Evolutionary conservation across 169 alveolate species (phyloP), one percentile per base, ranked within the genome.

Genomic region (Prorocentrum cordatum): DNA sequence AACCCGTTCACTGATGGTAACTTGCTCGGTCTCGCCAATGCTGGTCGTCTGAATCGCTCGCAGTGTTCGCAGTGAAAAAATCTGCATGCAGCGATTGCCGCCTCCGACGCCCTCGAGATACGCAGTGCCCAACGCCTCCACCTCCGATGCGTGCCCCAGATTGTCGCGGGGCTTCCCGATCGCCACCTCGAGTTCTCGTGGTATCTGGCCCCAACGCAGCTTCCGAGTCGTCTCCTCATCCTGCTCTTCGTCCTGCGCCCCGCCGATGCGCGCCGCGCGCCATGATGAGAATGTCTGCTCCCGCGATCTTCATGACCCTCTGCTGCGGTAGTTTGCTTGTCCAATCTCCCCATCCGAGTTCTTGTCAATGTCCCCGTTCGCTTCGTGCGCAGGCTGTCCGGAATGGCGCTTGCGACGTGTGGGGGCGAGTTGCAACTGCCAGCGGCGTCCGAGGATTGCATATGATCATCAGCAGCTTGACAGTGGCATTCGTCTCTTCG

Each of bases 161-260:
- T 75, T 75, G 33, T 33, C 71, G n/a, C 54, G 86, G 7, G 54
- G 72, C 4, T 71, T 2, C 31, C 32, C 24, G 0, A 75, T 10
- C 16, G 86, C 86, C 10, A 54, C n/a, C 86, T 75, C 54, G 10
- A 75, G 39, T 27, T 75, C 86, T 1, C 86, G 12, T 3, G 86
- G 86, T 1, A 75, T 5, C 0, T 70, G 38, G 4, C 32, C 39
- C 86, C 86, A 75, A 14, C 54, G 31, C 42, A 24, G 54, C 16
- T 31, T 29, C 1, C 86, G 26, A 0, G 26, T 31, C 0, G 4
- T 6, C 16, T 54, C 86, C 14, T 38, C 0, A 24, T 26, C 72
- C 5, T 1, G 61, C 0, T 35, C 72, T 0, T 1, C 24, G 12
- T 42, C 1, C 12, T 42, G 24, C 58, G 20, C 1, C 2, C 24